Base-by-base conservation (phyloP, 306 rosid genomes). In the Abrus precatorius region DNA sequence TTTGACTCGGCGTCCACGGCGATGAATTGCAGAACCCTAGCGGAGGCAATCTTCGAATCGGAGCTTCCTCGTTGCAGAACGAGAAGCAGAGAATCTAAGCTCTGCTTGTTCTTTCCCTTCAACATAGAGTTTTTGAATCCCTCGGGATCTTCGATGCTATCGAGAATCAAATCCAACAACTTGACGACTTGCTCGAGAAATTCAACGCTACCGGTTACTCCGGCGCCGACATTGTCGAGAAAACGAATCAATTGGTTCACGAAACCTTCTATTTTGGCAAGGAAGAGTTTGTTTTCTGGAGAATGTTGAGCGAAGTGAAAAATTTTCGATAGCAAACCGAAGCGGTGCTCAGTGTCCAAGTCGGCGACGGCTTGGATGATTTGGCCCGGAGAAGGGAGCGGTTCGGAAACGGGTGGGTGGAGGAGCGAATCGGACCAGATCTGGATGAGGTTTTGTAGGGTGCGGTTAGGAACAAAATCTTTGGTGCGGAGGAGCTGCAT, bases 401-500 rank as follows among this genome's bases (percentile, higher is more conserved):
- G 43, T 50, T 55, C 59, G 0, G 78, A 73, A 11, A 65, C 67
- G 65, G 69, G 45, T 33, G 43, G 88, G 60, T n/a, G 82, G 9
- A 3, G 69, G 14, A 67, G 57, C n/a, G 97, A 92, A 71, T 95
- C 97, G 6, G 91, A 87, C 98, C 99, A 95, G 87, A 91, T 90
- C 94, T 90, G 89, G 72, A 95, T 95, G 53, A 95, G 97, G 5
- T 97, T 88, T 33, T 95, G 97, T 7, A 95, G 64, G 52, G 88
- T 95, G 45, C 87, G 89, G 74, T 95, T 95, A 3, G 99, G 99
- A 5, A 95, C 87, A 32, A 95, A 62, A 0, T 93, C 98, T 52
- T 93, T 95, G 75, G 60, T 89, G 0, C 85, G 88, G 30, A 95
- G 97, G 14, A 95, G 44, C 59, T 95, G 99, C 99, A 93, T 95